Percentiles rank a stretch among this genome's conserved stretches.
phyloP scores from a whole-genome alignment of 75 land plant genomes.

The Isoetes taiwanensis region DNA sequence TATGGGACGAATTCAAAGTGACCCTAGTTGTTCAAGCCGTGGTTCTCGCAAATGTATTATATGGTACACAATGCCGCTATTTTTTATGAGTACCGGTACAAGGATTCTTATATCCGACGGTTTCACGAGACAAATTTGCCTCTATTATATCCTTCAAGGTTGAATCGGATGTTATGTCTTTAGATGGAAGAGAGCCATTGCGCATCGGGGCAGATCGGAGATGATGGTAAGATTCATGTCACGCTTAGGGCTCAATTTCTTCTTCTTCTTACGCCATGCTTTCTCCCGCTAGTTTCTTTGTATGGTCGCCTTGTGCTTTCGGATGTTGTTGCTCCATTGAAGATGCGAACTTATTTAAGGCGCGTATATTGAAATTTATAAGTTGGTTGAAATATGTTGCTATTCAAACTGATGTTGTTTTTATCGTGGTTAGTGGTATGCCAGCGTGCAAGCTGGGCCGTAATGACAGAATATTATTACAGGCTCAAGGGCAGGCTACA shows the following conservation, averaged over 20 bases:
- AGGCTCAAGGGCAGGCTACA: too few species aligned
- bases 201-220: conserved; percentile 64
- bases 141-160: conserved; percentile 78
- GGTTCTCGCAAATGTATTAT: conserved; percentile 79
- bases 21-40: conserved; percentile 83
- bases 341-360: too few species aligned
- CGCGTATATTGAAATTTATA: too few species aligned
- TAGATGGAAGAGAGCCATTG: conserved; percentile 74
- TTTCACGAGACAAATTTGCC: conserved; percentile 80
- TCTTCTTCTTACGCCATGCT: too few species aligned
- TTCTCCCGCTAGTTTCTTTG: too few species aligned
- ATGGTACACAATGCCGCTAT: conserved; percentile 89
- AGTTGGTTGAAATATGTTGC: too few species aligned
- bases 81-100: conserved; percentile 81
- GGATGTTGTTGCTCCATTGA: too few species aligned
- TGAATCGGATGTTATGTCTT: conserved; percentile 77
- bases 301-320: too few species aligned
- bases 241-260: conserved; percentile 70
- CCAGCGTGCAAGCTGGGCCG: too few species aligned
- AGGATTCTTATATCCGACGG: conserved; percentile 68
- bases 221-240: conserved; percentile 77
- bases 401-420: too few species aligned
- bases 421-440: too few species aligned
- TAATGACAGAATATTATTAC: too few species aligned
- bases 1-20: conserved; percentile 47